Evolutionary conservation across 1,139 yeast species (phyloP).

Genomic region (Geotrichum siamense): DNA sequence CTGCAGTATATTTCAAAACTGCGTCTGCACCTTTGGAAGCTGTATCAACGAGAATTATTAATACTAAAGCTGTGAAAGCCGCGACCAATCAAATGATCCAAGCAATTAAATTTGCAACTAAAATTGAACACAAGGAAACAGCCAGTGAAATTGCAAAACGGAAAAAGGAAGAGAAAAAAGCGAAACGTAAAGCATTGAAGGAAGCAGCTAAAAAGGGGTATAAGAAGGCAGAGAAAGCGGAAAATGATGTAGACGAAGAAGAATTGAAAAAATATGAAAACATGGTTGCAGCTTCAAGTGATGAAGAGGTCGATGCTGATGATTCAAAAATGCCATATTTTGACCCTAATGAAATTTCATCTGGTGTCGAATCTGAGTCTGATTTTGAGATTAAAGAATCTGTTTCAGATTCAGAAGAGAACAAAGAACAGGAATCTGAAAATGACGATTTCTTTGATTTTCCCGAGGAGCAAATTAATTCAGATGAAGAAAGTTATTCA

Average conservation of each 20-base stretch:
- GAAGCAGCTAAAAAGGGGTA: slow-evolving; percentile 16
- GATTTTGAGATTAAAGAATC: slow-evolving; percentile 25
- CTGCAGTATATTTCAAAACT: slow-evolving; percentile 5
- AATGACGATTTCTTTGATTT: slow-evolving; percentile 17
- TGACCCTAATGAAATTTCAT: neutral
- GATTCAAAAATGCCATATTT: slow-evolving; percentile 28
- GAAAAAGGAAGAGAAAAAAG: slow-evolving; percentile 37
- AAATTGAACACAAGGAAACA: slow-evolving; percentile 34
- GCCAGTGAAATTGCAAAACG: slow-evolving; percentile 35
- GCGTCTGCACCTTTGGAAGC: slow-evolving; percentile 18
- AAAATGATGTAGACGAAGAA: neutral
- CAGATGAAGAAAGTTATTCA: slow-evolving; percentile 24
- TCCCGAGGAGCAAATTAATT: slow-evolving; percentile 9
- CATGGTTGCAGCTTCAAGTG: slow-evolving; percentile 14
- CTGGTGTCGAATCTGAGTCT: neutral
- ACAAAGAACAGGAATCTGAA: slow-evolving; percentile 18
- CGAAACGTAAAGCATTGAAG: slow-evolving; percentile 29
- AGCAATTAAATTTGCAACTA: slow-evolving; percentile 55
- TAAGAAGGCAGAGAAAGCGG: neutral
- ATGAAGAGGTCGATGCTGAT: slow-evolving; percentile 21
- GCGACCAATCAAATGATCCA: slow-evolving; percentile 46
- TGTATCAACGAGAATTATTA: slow-evolving; percentile 52
- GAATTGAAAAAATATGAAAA: slow-evolving; percentile 21
- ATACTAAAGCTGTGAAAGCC: slow-evolving; percentile 46
- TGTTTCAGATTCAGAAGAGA: slow-evolving; percentile 24